Evolutionary conservation across 331 rosid genomes (phyloP), one percentile per base, ranked within the genome.

Genomic region (Pyrus hybrid): DNA sequence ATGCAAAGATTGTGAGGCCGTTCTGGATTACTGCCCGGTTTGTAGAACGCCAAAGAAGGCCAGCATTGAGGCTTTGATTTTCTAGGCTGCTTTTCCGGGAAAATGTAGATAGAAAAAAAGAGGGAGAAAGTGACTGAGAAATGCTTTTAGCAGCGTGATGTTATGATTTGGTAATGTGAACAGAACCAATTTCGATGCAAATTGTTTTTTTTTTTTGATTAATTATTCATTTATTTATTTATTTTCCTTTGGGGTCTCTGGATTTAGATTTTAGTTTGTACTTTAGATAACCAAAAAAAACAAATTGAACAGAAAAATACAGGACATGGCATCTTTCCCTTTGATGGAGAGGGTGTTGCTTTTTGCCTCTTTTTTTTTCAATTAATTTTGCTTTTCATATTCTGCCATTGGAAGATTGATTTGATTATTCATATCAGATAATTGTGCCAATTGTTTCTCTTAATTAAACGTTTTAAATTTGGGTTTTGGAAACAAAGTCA

Each of bases 1-100:
- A 53, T 95, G 99, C 89, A 82, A 82, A 76, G 81, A n/a, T 58
- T 95, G 99, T 22, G 93, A 90, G 67, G n/a, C 80, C 23, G 74
- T 70, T 33, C 84, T 95, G 63, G 83, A 90, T 75, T 80, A 83
- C 67, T 95, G 97, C 77, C 99, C 97, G 7, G 86, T 92, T 8
- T 90, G 97, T 76, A 54, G 54, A 63, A 67, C 80, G 80, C 83
- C 78, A 22, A 92, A 90, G 90, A 95, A 88, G 66, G 85, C 85
- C 37, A 80, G 79, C 60, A 88, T 92, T 65, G 96, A 92, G 86
- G 83, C 92, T 70, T 68, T 84, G 72, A 82, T 86, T 77, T 82
- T 81, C 87, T 90, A 85, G 86, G 84, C 84, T 77, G 75, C 30
- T 73, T 75, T 84, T 71, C 85, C 70, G 62, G 87, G 82, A 56